Evolutionary conservation across 192 early-diverging fungal genomes (phyloP).

Genomic region (Mortierella antarctica): DNA sequence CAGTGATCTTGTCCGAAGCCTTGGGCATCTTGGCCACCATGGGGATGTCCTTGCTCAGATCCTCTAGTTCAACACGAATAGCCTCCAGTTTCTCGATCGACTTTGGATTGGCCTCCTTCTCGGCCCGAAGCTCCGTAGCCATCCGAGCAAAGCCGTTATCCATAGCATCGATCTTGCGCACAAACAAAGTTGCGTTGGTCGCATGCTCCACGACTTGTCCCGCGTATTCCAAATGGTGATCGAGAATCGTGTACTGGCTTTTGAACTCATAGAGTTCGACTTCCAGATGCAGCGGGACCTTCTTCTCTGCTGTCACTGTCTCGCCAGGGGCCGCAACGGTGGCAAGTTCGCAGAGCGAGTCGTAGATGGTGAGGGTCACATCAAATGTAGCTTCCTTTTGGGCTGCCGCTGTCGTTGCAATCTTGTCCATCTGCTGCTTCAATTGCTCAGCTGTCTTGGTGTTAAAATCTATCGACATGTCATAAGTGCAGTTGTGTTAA

Average conservation of each 20-base stretch:
- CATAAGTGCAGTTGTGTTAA: background rate
- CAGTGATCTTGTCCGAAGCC: conserved; percentile 31
- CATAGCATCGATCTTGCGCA: conserved; percentile 39
- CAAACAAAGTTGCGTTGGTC: background rate
- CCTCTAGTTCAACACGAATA: conserved; percentile 30
- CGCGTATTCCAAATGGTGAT: conserved; percentile 24
- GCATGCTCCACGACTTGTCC: conserved; percentile 14
- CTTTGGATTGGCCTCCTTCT: conserved; percentile 25
- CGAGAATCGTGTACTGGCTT: conserved; percentile 20
- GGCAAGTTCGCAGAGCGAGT: conserved; percentile 32
- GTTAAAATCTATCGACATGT: conserved; percentile 16
- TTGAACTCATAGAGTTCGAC: conserved; percentile 50
- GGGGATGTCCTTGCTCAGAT: conserved; percentile 4
- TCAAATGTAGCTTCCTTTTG: conserved; percentile 39
- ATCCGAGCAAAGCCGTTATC: conserved; percentile 42
- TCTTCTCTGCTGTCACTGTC: conserved; percentile 3
- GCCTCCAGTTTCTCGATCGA: conserved; percentile 35
- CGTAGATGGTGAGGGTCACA: conserved; percentile 38
- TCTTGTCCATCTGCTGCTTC: conserved; percentile 30
- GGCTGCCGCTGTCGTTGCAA: conserved; percentile 1
- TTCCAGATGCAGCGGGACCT: conserved; percentile 42
- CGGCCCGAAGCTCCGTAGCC: conserved; percentile 32
- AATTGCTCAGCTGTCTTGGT: conserved; percentile 20
- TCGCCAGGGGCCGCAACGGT: conserved; percentile 22
- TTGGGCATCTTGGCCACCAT: conserved; percentile 25